Base-by-base conservation (phyloP, 1,284 basidiomycete species). In the Pseudomicrostroma phylloplanum region DNA sequence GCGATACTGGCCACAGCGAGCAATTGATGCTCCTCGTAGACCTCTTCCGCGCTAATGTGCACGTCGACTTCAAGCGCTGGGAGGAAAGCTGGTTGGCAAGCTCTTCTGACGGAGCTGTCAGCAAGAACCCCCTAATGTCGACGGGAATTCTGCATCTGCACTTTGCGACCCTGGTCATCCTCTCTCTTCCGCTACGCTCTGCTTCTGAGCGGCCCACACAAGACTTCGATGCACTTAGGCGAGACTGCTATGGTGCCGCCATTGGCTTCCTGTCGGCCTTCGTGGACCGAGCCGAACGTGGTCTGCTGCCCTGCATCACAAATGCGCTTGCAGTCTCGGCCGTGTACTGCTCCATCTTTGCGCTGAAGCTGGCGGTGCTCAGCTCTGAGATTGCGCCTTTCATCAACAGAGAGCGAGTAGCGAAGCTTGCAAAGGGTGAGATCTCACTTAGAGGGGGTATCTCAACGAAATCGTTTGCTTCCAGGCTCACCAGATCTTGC, bases 21-120 rank as follows among this genome's bases (percentile, higher is more conserved):
- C 66, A 70, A 25, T 55, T 70, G 3, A 36, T 43, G 9, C 40
- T 68, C 1, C 69, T 68, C 25, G 51, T 70, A 4, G 60, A 46
- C 41, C 68, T 67, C 23, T 68, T 68, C 43, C 59, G 67, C 17
- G 60, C 58, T 41, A 55, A 54, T 17, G 69, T 70, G 11, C 51
- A 61, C 1, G 66, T 64, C 60, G 69, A 70, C 61, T 54, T 70
- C 1, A 66, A 67, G 43, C 57, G 69, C 12, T 70, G 69, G 69
- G 59, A 68, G 43, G 69, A 70, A 25, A 42, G 61, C 1, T 70
- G 69, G 69, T 59, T 68, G 17, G 60, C 59, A 0, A 42, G 56
- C 30, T n/a, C 51, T 13, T 13, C 19, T 25, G 51, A 21, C 25
- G 12, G n/a, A 36, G 23, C 23, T 9, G 26, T n/a, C 1, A n/a